Evolutionary conservation across 2,329 filamentous ascomycete genomes (phyloP).

Genomic region (Arthrobotrys iridis): DNA sequence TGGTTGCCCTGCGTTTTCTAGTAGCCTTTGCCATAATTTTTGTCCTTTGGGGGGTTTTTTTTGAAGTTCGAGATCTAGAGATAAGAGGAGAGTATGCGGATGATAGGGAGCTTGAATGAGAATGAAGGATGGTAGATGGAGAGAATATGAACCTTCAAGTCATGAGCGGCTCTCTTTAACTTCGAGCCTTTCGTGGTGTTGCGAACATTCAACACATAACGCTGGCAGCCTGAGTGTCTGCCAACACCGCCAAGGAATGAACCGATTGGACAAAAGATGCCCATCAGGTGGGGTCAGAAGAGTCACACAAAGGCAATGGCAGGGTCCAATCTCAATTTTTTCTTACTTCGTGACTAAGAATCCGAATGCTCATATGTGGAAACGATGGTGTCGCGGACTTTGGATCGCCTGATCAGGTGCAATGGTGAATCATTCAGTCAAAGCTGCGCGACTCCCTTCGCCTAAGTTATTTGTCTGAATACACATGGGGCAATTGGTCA

Average conservation of each 20-base stretch:
- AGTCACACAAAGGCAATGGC: slow-evolving; percentile 20
- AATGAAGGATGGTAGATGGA: not conserved
- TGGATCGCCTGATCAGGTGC: slow-evolving; percentile 32
- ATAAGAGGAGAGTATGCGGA: not conserved
- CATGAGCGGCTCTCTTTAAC: too few species aligned
- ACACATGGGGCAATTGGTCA: too few species aligned
- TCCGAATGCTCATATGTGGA: too few species aligned
- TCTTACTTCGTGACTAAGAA: too few species aligned
- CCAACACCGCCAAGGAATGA: slow-evolving; percentile 4
- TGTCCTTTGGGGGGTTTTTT: too few species aligned
- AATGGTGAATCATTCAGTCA: slow-evolving; percentile 40
- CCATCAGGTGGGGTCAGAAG: slow-evolving; percentile 5
- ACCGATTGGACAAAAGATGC: slow-evolving; percentile 17
- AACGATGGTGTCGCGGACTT: too few species aligned
- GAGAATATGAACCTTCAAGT: too few species aligned
- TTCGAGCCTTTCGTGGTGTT: too few species aligned
- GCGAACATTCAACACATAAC: too few species aligned
- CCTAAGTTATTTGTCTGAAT: too few species aligned
- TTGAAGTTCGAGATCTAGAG: not conserved
- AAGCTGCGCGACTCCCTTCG: not conserved
- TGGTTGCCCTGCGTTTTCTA: not conserved
- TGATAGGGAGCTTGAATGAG: not conserved
- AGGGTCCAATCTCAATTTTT: too few species aligned
- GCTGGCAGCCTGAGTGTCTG: too few species aligned
- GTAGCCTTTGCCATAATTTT: not conserved